phyloP scores from a whole-genome alignment of 2,329 filamentous ascomycete species.

The Talaromyces islandicus region DNA sequence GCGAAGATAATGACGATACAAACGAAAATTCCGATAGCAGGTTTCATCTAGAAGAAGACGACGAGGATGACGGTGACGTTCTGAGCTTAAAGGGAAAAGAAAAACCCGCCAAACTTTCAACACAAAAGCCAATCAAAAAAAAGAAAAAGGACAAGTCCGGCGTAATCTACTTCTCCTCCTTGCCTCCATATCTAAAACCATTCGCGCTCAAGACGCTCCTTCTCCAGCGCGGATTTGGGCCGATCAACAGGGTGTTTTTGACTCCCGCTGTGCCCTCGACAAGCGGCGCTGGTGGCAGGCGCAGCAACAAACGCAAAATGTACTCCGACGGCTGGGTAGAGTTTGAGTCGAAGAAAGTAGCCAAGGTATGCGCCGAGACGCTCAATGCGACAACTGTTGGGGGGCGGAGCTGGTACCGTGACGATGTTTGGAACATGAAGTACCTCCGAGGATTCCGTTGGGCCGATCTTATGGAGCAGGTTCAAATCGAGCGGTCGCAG shows the following conservation, averaged over 20 bases:
- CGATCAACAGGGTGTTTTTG: constrained; percentile 40
- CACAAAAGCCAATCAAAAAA: not conserved
- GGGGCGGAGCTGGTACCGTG: constrained; percentile 39
- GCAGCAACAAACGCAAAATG: constrained; percentile 37
- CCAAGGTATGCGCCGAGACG: constrained; percentile 40
- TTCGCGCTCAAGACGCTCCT: constrained; percentile 39
- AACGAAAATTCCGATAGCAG: constrained; percentile 1
- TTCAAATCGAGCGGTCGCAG: constrained; percentile 37
- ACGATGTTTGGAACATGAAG: constrained; percentile 44
- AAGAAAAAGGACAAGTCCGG: constrained; percentile 30
- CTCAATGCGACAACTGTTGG: constrained; percentile 40
- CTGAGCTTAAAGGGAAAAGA: constrained; percentile 9
- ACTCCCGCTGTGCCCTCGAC: constrained; percentile 28
- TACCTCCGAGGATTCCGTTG: constrained; percentile 39
- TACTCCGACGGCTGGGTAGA: constrained; percentile 45
- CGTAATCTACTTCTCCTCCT: constrained; percentile 40
- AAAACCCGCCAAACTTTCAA: constrained; percentile 1
- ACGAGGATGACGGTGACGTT: constrained; percentile 8
- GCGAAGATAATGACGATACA: constrained; percentile 10
- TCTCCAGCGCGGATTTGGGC: constrained; percentile 34
- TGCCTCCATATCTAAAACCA: constrained; percentile 45
- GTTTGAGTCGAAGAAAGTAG: constrained; percentile 40
- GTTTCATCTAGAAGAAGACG: constrained; percentile 5
- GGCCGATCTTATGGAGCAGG: constrained; percentile 41
- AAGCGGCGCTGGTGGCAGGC: constrained; percentile 15